Evolutionary conservation across 2,329 filamentous ascomycete genomes (phyloP).

Genomic region (Fusarium brachygibbosum): DNA sequence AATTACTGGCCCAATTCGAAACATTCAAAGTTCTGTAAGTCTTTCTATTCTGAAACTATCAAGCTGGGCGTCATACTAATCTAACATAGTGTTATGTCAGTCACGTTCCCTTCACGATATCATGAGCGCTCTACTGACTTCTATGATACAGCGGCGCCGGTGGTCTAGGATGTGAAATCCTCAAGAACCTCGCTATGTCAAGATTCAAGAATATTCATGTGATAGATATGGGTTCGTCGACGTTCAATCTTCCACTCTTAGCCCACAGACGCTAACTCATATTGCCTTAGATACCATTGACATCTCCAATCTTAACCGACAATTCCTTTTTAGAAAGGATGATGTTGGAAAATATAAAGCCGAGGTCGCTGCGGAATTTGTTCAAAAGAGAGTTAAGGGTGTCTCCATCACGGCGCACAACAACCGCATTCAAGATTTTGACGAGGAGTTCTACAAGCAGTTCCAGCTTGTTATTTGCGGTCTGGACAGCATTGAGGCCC

Average conservation of each 20-base stretch:
- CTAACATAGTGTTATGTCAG: conserved; percentile 65
- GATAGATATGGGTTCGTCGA: conserved; percentile 90
- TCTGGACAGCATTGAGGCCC: conserved; percentile 94
- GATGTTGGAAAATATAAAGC: conserved; percentile 97
- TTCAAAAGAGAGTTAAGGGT: conserved; percentile 88
- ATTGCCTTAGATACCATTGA: conserved; percentile 86
- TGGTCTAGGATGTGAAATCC: conserved; percentile 93
- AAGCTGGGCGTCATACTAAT: conserved; percentile 27
- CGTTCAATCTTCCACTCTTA: background rate
- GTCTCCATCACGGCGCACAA: conserved; percentile 96
- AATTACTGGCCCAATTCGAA: conserved; percentile 70
- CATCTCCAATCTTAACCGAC: conserved; percentile 96
- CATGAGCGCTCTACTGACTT: conserved; percentile 34
- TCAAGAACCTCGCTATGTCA: conserved; percentile 95
- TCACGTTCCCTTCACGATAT: conserved; percentile 38
- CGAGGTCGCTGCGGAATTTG: conserved; percentile 90
- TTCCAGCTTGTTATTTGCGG: conserved; percentile 96
- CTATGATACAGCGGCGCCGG: conserved; percentile 80
- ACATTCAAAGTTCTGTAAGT: conserved; percentile 81
- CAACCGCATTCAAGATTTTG: conserved; percentile 95
- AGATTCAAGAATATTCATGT: conserved; percentile 98
- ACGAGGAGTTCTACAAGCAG: conserved; percentile 96
- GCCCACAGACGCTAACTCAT: conserved; percentile 24
- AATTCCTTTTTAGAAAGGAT: conserved; percentile 92
- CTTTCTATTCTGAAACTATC: background rate